Evolutionary conservation across 768 basidiomycete genomes (phyloP), one percentile per base, ranked within the genome.

Genomic region (Mycena floridula): DNA sequence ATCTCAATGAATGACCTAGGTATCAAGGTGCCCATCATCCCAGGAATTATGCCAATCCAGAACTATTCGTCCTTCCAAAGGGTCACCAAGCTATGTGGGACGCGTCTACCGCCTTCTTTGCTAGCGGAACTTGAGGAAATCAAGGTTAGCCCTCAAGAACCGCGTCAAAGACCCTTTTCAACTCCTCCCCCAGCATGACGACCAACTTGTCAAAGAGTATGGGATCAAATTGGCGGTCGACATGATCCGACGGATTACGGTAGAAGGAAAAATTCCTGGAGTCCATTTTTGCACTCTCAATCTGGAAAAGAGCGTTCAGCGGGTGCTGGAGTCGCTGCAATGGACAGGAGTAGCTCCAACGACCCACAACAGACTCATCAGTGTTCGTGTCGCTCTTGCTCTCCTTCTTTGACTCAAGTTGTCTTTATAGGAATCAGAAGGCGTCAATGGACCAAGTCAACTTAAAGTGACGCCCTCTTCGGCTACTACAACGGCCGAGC

Each of bases 1-100:
- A 16, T 15, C 18, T 40, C 44, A 3, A 7, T 37, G 32, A 11
- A 36, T 35, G 6, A 21, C 20, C 36, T 55, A 94, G 96, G 94
- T 25, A 92, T 99, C 57, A 74, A 63, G 0, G 78, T 93, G 2
- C 95, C 96, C 1, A 81, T 99, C 52, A 85, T 99, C 48, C 92
- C 96, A 7, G 92, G 94, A 9, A 81, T 98, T 44, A 96, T 98
- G 93, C 95, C 96, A 1, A 91, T 99, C 45, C 96, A 98, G 59
- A 97, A 89, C 20, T 95, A 93, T 59, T 79, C 85, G 4, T 96
- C 96, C 1, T 98, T 99, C 65, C 70, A 86, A 37, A 82, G 96
- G 37, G 70, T 98, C 54, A 89, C 85, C 18, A 96, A 94, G 60
- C 71, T 99, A 36, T 94, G 90, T 50, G 86, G 87, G 15, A 80